phyloP scores from a whole-genome alignment of 305 asterid species.

The Solanum aculeatissimum region DNA sequence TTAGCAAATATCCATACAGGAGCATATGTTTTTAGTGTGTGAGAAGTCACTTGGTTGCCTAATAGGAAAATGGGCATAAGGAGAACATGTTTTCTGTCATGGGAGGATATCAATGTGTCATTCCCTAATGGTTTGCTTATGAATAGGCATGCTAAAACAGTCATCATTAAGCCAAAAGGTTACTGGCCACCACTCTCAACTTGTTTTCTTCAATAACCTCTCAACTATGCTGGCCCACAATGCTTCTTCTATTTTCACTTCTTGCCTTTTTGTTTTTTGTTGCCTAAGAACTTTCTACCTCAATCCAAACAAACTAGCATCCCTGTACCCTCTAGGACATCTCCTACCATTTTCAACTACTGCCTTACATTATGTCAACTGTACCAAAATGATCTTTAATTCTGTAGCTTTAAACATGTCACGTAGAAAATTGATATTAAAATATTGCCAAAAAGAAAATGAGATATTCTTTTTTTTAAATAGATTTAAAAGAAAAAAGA shows the following conservation, averaged over 20 bases:
- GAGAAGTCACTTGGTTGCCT: background rate
- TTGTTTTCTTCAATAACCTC: background rate
- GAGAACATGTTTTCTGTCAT: conserved; percentile 5
- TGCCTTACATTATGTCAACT: background rate
- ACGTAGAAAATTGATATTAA: no score
- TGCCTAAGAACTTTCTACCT: background rate
- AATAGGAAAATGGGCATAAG: background rate
- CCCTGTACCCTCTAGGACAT: no score
- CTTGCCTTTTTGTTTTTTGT: background rate
- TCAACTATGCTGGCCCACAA: background rate
- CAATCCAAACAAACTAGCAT: background rate
- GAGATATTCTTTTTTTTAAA: no score
- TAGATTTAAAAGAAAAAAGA: no score
- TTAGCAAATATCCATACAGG: background rate
- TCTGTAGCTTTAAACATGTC: no score
- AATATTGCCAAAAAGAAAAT: no score
- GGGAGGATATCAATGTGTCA: background rate
- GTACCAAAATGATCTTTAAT: no score
- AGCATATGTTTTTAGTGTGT: background rate
- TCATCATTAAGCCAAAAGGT: conserved; percentile 19
- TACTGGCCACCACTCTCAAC: background rate
- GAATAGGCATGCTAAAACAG: conserved; percentile 19
- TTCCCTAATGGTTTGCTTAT: conserved; percentile 16
- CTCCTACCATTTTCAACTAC: background rate
- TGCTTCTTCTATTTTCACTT: background rate